These are phyloP conservation scores for Metrosideros polymorpha DNA, from an alignment of 441 rosid species.

Conservation along the genomic window DNA sequence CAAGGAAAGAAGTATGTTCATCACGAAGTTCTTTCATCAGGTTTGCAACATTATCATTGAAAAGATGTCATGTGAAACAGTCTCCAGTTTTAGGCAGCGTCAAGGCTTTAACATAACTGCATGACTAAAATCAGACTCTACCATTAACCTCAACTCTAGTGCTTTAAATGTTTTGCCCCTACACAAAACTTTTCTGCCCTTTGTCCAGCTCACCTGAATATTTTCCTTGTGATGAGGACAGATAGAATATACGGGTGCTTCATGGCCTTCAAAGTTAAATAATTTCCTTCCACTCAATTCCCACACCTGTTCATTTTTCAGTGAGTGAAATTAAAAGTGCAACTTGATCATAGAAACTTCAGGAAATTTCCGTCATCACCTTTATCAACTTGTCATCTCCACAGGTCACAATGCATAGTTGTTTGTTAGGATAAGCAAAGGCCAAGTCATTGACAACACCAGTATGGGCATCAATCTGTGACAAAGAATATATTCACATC, in stretches of 20 bases:
- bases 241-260: constrained; percentile 28
- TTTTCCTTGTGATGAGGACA: constrained; percentile 39
- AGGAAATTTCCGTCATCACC: constrained; percentile 9
- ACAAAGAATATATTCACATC: neutral
- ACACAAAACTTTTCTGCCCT: neutral
- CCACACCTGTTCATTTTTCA: constrained; percentile 21
- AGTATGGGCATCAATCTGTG: constrained; percentile 79
- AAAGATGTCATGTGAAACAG: neutral
- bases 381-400: constrained; percentile 44
- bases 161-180: neutral
- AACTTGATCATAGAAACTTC: neutral
- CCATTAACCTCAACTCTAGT: neutral
- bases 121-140: neutral
- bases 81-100: neutral
- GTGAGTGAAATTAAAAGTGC: neutral
- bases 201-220: constrained; percentile 19
- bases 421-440: constrained; percentile 46
- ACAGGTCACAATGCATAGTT: constrained; percentile 60
- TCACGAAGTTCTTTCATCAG: neutral
- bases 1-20: neutral
- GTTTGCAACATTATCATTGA: neutral
- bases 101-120: neutral
- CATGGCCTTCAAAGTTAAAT: constrained; percentile 32
- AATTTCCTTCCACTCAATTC: constrained; percentile 24
- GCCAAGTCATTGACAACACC: constrained; percentile 50